Evolutionary conservation across 768 basidiomycete species (phyloP), one percentile per base, ranked within the genome.

Genomic region (Boletus rubescentipes): DNA sequence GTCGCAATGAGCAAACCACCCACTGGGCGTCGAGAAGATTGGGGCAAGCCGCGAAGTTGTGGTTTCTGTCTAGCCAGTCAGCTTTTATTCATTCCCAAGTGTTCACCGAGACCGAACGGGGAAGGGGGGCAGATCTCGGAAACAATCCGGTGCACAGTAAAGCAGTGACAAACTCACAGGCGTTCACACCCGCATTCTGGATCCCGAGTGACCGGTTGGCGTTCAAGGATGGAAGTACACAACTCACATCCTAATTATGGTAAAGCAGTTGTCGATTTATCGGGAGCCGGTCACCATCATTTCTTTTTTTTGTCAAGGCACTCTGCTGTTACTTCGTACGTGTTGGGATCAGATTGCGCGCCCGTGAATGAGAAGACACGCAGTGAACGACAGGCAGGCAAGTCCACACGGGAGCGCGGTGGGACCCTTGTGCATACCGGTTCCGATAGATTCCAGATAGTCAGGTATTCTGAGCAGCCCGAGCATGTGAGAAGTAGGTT

Each of bases 71-170:
- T 14, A n/a, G 20, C 26, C 29, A n/a, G 5, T 12, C 38, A 41
- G 51, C 59, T 63, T 69, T 71, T 69, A 69, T 71, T 53, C 48
- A 16, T 31, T 39, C 4, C 35, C 8, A 38, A 40, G 45, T 14
- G 10, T 29, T 45, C 44, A 47, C 45, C 9, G 37, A 36, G 31
- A 35, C 58, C 37, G 54, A 58, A 62, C 42, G 23, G 35, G 53
- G 57, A 57, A 60, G 30, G 43, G 20, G 31, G 43, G n/a, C 3
- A 51, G 55, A 62, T 62, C 55, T 54, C 51, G 57, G 69, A 51
- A 54, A 59, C 49, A 49, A 43, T 63, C 46, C 42, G 42, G 44
- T 58, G 30, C 32, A 52, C 46, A 37, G 43, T 32, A 47, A 38
- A 41, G 48, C 37, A 51, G 40, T 23, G 20, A 20, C 26, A 50